Evolutionary conservation across 371 early-diverging fungal genomes (phyloP).

Genomic region (Rhizopus microsporus): DNA sequence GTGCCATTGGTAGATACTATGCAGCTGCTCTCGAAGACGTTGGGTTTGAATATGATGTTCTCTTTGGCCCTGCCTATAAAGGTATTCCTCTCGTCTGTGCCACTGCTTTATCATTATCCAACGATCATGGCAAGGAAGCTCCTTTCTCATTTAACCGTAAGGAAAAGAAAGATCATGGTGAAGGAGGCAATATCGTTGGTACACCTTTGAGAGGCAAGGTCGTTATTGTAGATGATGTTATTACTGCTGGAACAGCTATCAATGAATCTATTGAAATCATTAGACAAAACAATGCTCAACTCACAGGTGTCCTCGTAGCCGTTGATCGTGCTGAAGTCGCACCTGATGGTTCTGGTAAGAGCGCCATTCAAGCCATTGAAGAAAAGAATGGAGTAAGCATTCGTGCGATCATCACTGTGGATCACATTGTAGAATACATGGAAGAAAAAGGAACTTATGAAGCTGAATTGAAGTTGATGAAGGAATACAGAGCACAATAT

Average conservation of each 20-base stretch:
- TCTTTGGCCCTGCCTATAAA: slow-evolving; percentile 99
- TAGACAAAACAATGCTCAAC: slow-evolving; percentile 54
- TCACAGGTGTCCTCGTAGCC: slow-evolving; percentile 88
- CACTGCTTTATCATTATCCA: slow-evolving; percentile 75
- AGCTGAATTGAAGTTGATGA: slow-evolving; percentile 63
- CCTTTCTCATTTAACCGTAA: slow-evolving; percentile 96
- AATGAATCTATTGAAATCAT: slow-evolving; percentile 87
- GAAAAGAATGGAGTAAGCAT: slow-evolving; percentile 78
- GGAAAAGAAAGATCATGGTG: slow-evolving; percentile 98
- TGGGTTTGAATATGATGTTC: slow-evolving; percentile 74
- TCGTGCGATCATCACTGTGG: slow-evolving; percentile 84
- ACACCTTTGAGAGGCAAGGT: slow-evolving; percentile 74
- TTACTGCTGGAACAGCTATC: slow-evolving; percentile 98
- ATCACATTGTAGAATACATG: slow-evolving; percentile 87
- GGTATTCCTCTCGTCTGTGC: slow-evolving; percentile 93
- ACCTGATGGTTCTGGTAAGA: slow-evolving; percentile 68
- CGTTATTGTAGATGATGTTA: slow-evolving; percentile 96
- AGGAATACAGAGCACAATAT: slow-evolving; percentile 72
- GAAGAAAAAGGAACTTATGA: slow-evolving; percentile 75
- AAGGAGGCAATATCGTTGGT: slow-evolving; percentile 95
- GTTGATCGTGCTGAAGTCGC: slow-evolving; percentile 90
- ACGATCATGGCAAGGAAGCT: slow-evolving; percentile 59
- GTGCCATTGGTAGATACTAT: slow-evolving; percentile 85
- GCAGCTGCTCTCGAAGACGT: slow-evolving; percentile 82
- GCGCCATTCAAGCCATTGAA: slow-evolving; percentile 95